A percentile compares a stretch with the other conserved stretches of the same genome.
Conservation (phyloP, 345 rosid genomes). For the Populus simonii region DNA sequence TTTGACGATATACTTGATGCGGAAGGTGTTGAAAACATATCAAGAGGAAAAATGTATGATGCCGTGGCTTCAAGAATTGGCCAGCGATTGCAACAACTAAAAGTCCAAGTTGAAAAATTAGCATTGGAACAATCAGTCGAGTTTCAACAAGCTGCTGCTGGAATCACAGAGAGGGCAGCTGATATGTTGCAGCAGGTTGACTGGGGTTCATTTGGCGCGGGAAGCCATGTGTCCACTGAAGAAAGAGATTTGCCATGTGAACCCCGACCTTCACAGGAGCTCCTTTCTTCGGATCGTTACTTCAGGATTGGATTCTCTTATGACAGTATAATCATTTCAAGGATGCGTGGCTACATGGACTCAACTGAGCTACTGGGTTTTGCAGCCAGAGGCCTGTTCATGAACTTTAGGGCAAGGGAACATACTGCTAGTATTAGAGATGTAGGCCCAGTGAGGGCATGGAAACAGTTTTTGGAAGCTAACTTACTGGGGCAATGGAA, state of each 20-base stretch:
- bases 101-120: conserved; percentile 61
- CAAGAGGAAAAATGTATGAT: conserved; percentile 77
- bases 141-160: conserved; percentile 16
- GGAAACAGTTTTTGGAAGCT: conserved; percentile 47
- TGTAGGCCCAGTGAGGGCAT: conserved; percentile 45
- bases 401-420: conserved; percentile 24
- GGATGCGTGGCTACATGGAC: conserved; percentile 50
- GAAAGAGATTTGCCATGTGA: conserved; percentile 5
- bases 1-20: conserved; percentile 59
- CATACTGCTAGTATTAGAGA: conserved; percentile 6
- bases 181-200: conserved; percentile 48
- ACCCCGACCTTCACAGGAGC: conserved; percentile 16
- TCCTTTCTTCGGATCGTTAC: conserved; percentile 6
- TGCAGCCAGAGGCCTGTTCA: conserved; percentile 66
- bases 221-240: conserved; percentile 15
- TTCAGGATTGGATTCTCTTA: conserved; percentile 31
- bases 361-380: conserved; percentile 69
- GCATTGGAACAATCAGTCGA: conserved; percentile 43
- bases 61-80: conserved; percentile 83
- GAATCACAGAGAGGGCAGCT: conserved; percentile 35
- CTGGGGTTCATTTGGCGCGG: conserved; percentile 58
- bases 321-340: conserved; percentile 38
- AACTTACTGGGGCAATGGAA: not conserved
- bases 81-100: conserved; percentile 49
- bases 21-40: conserved; percentile 40